Base-by-base conservation (phyloP, 2,329 filamentous ascomycete species). In the Talaromyces sp. region DNA sequence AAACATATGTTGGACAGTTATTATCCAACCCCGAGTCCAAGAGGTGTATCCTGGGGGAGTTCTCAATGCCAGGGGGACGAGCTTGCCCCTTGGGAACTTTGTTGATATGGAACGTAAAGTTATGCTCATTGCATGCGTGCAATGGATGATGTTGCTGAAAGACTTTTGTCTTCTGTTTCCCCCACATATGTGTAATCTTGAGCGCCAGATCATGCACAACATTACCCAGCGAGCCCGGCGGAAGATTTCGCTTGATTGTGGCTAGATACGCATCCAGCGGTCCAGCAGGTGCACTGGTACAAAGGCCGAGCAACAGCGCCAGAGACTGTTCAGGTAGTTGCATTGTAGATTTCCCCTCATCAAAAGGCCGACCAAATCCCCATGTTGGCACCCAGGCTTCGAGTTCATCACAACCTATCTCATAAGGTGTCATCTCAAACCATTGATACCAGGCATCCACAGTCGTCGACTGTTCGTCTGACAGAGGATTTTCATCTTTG, bases 391-490 rank as follows among this genome's bases (percentile, higher is more conserved):
- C 69, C 68, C 70, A 74, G 4, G 71, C 69, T 62, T 68, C 65
- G n/a, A 75, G 68, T 60, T 74, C 73, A 47, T 75, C 73, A 60
- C 73, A 74, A 31, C 72, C 71, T 36, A 75, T 64, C 62, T 75
- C 72, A 61, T 73, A 73, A 0, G 73, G 73, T 5, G 69, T 71
- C 58, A 73, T 66, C 61, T 73, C 71, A 60, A 70, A 73, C 70
- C 72, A 75, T 56, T 74, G 73, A 62, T 73, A 75, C 72, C 72
- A 74, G n/a, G 61, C 57, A 57, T 60, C 57, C 4, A 42, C 44
- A 2, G 47, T 63, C 18, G 31, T 36, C 1, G 57, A 30, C 9
- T 57, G 53, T 27, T 60, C 53, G 23, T 63, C 50, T 3, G 50
- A 34, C 6, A 40, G 9, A 23, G 53, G 34, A 31, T 50, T 55